A percentile compares a stretch with the other conserved stretches of the same genome.
Evolutionary conservation across 2,329 filamentous ascomycete genomes (phyloP).

Genomic region (Hortaea sp.): DNA sequence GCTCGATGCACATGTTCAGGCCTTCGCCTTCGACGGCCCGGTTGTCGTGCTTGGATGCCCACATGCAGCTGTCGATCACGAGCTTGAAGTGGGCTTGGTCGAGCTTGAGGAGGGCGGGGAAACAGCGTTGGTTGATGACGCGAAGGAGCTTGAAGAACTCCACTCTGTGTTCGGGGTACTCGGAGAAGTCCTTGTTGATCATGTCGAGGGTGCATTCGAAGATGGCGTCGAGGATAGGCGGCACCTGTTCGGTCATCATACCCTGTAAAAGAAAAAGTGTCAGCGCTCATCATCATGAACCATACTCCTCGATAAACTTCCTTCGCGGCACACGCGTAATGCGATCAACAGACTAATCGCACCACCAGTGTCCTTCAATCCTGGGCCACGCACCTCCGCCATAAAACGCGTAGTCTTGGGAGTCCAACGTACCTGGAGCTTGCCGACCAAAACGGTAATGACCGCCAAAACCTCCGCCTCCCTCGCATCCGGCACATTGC

Average conservation of each 20-base stretch:
- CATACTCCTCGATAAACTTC: too few species aligned
- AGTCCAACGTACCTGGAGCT: constrained; percentile 75
- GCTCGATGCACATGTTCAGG: constrained; percentile 93
- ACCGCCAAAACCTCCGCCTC: constrained; percentile 95
- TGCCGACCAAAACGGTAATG: constrained; percentile 95
- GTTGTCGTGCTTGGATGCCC: constrained; percentile 99
- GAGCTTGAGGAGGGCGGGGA: constrained; percentile 85
- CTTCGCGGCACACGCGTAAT: too few species aligned
- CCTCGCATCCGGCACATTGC: constrained; percentile 88
- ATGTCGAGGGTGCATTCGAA: constrained; percentile 98
- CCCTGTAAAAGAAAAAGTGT: constrained; percentile 40
- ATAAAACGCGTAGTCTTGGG: constrained; percentile 42
- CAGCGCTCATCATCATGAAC: too few species aligned
- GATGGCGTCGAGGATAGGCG: constrained; percentile 94
- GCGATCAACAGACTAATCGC: too few species aligned
- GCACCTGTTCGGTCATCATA: constrained; percentile 97
- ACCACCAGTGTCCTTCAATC: background rate
- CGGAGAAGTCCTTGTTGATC: constrained; percentile 99
- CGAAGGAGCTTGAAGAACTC: constrained; percentile 97
- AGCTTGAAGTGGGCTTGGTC: constrained; percentile 98
- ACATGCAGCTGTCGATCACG: constrained; percentile 98
- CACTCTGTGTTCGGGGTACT: constrained; percentile 97
- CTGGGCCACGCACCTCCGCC: constrained; percentile 22
- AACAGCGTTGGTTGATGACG: constrained; percentile 94
- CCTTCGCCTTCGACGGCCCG: constrained; percentile 93